Evolutionary conservation across 805 yeast genomes (phyloP).

Genomic region (Henningerozyma blattae): DNA sequence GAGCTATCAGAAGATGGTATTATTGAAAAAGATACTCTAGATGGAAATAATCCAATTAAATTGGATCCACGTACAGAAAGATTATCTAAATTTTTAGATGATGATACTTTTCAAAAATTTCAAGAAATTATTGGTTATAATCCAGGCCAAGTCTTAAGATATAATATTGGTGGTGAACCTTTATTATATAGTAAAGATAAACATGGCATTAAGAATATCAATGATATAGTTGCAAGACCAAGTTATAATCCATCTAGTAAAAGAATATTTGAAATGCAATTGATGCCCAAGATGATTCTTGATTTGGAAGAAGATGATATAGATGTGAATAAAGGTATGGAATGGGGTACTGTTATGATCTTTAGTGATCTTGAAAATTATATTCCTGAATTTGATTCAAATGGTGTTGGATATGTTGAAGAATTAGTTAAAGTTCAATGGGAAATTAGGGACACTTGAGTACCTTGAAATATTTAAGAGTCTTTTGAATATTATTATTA

Average conservation of each 20-base stretch:
- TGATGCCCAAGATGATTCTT: conserved; percentile 88
- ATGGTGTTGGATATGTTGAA: conserved; percentile 67
- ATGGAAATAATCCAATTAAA: conserved; percentile 16
- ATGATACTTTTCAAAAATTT: conserved; percentile 69
- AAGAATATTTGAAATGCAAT: conserved; percentile 71
- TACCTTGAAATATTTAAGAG: too few species aligned
- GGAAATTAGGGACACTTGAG: conserved; percentile 45
- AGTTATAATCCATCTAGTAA: conserved; percentile 45
- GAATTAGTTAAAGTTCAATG: conserved; percentile 83
- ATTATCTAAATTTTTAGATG: conserved; percentile 49
- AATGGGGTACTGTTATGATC: conserved; percentile 91
- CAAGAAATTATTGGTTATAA: conserved; percentile 66
- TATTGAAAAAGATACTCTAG: conserved; percentile 15
- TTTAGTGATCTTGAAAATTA: conserved; percentile 65
- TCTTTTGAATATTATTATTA: too few species aligned
- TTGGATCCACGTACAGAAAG: conserved; percentile 34
- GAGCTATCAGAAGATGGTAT: conserved; percentile 30
- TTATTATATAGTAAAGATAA: conserved; percentile 44
- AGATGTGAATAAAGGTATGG: conserved; percentile 66
- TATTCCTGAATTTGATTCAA: conserved; percentile 42
- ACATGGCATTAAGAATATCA: conserved; percentile 6
- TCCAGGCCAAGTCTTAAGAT: conserved; percentile 77
- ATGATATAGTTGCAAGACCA: conserved; percentile 41
- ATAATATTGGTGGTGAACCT: conserved; percentile 71
- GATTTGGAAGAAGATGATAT: conserved; percentile 50